Base-by-base conservation (phyloP, 108 stramenopile species). In the Cyclotella sp. region DNA sequence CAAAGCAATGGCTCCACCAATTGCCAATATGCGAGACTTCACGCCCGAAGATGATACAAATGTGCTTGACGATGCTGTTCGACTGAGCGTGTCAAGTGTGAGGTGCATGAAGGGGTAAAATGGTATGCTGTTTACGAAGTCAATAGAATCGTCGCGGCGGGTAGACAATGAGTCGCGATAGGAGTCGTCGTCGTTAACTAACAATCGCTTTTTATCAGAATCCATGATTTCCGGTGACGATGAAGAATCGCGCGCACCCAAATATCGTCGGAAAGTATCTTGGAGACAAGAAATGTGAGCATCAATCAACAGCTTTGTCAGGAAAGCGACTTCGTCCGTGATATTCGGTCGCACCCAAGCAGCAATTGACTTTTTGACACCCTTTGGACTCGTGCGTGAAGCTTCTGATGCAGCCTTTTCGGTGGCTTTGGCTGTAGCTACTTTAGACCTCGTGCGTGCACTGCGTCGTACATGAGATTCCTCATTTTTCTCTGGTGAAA, bases 81-180 rank as follows among this genome's bases (percentile, higher is more conserved):
- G 63, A 45, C 79, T 78, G 18, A 83, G 78, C 21, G 82, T 68
- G 27, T 86, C 85, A 13, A 86, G 41, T 58, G 82, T 76, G 43
- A 78, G 78, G 55, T 83, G 85, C 46, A 86, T 65, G 64, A 86
- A 86, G 29, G 85, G 85, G 57, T 77, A 86, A 45, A 70, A 84
- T 9, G 59, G 18, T 18, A 72, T 49, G 22, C 8, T 11, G n/a
- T 43, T 61, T 15, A 47, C 44, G 27, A 46, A 26, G 12, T 47
- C 60, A 19, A 44, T 30, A 10, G 69, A 19, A 27, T 63, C 11
- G 34, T 68, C 30, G 22, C 66, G 58, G 40, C 44, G 65, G 44
- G 34, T 18, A 0, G 40, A 43, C 15, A 28, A 26, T 28, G 42
- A 62, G 40, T 70, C 49, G 13, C 54, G 52, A 46, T 46, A 53